Evolutionary conservation across 2,329 filamentous ascomycete species (phyloP).

Genomic region (Xylariaceae sp.): DNA sequence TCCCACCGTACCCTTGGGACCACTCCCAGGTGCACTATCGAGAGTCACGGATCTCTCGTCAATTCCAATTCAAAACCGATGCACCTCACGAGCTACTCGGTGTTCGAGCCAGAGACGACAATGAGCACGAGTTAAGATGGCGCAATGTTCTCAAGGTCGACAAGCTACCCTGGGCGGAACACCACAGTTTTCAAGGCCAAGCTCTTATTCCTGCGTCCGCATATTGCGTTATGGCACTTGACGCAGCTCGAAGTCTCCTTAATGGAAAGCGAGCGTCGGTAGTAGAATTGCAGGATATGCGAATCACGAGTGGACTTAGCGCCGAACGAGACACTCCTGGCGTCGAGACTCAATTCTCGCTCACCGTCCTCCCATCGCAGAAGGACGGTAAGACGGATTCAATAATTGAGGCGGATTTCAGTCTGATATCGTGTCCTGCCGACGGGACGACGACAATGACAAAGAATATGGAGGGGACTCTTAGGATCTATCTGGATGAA

Average conservation of each 20-base stretch:
- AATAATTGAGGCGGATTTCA: conserved; percentile 38
- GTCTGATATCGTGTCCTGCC: conserved; percentile 39
- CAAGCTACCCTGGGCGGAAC: conserved; percentile 44
- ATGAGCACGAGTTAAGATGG: conserved; percentile 41
- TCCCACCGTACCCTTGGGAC: conserved; percentile 53
- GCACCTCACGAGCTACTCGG: conserved; percentile 44
- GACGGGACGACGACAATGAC: conserved; percentile 40
- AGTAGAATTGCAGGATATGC: conserved; percentile 33
- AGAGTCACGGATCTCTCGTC: conserved; percentile 47
- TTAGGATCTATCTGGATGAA: conserved; percentile 39
- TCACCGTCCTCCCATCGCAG: conserved; percentile 29
- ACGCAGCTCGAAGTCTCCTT: conserved; percentile 42
- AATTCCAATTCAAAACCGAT: conserved; percentile 38
- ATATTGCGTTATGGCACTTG: conserved; percentile 51
- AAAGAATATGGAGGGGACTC: conserved; percentile 39
- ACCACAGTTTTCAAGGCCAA: conserved; percentile 48
- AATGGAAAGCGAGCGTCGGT: conserved; percentile 27
- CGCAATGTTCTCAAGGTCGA: conserved; percentile 44
- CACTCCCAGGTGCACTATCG: conserved; percentile 47
- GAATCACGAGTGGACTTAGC: conserved; percentile 34
- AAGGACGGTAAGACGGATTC: conserved; percentile 6
- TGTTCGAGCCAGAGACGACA: conserved; percentile 42
- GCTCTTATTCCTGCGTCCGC: conserved; percentile 50
- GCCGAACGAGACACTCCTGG: conserved; percentile 37
- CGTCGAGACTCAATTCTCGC: conserved; percentile 42